A percentile compares a stretch with the other conserved stretches of the same genome.
Evolutionary conservation across 2,329 filamentous ascomycete species (phyloP).

Genomic region (Pyrenochaeta sp.): DNA sequence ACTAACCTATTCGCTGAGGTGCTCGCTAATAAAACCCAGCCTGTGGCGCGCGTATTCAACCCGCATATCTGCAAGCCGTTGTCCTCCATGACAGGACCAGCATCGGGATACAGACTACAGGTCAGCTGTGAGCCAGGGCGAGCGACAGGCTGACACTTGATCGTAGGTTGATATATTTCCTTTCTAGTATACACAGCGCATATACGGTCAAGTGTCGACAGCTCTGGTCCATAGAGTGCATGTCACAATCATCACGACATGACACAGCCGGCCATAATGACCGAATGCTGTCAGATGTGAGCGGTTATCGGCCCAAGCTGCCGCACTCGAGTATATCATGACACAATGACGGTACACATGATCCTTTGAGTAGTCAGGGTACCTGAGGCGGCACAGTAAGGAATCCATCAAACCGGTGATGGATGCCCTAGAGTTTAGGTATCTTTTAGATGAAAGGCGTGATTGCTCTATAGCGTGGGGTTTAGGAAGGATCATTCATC

Average conservation of each 20-base stretch:
- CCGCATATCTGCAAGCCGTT: conserved; percentile 2
- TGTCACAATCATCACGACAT: background rate
- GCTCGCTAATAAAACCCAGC: conserved; percentile 13
- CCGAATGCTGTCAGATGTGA: conserved; percentile 28
- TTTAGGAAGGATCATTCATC: conserved; percentile 12
- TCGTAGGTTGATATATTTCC: conserved; percentile 18
- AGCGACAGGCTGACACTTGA: conserved; percentile 16
- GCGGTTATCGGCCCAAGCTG: conserved; percentile 18
- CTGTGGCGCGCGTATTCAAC: conserved; percentile 18
- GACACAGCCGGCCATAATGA: conserved; percentile 16
- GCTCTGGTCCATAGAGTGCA: conserved; percentile 11
- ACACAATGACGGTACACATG: conserved; percentile 22
- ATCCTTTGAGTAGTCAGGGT: conserved; percentile 15
- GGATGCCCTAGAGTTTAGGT: conserved; percentile 36
- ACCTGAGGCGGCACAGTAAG: conserved; percentile 29
- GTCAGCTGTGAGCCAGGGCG: conserved; percentile 31
- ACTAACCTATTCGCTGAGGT: background rate
- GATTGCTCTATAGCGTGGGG: conserved; percentile 18
- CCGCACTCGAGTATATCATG: conserved; percentile 40
- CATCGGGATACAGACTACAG: conserved; percentile 17
- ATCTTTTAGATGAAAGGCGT: conserved; percentile 18
- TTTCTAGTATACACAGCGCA: conserved; percentile 10
- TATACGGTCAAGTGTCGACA: conserved; percentile 12
- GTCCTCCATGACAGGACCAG: conserved; percentile 13
- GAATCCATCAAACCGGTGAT: conserved; percentile 35